Conservation (phyloP, 148 eudicot genomes). For the Rhododendron ovatum region DNA sequence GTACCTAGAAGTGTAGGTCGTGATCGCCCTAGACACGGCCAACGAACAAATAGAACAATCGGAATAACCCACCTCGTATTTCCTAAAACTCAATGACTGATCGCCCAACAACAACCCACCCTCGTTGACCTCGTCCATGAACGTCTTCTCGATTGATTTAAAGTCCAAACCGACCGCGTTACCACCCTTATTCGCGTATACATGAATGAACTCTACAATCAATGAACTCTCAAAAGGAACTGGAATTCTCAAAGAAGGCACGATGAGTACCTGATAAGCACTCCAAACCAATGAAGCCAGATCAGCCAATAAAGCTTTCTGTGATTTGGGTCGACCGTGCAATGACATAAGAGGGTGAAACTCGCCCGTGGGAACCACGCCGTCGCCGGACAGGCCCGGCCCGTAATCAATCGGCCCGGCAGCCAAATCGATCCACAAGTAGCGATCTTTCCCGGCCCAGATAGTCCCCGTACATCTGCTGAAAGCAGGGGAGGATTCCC, state of each 20-base stretch:
- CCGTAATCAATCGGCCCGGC: slow-evolving; percentile 97
- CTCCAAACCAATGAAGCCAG: slow-evolving; percentile 79
- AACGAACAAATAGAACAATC: slow-evolving; percentile 80
- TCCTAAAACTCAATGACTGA: slow-evolving; percentile 68
- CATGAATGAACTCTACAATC: slow-evolving; percentile 71
- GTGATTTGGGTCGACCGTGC: slow-evolving; percentile 63
- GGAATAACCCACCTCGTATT: slow-evolving; percentile 50
- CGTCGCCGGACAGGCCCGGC: slow-evolving; percentile 87
- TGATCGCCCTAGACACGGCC: slow-evolving; percentile 63
- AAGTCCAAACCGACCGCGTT: slow-evolving; percentile 57
- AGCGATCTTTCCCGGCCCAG: slow-evolving; percentile 64
- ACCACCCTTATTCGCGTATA: slow-evolving; percentile 30
- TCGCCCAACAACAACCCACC: slow-evolving; percentile 66
- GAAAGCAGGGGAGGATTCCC: slow-evolving; percentile 51
- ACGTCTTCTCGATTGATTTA: slow-evolving; percentile 57
- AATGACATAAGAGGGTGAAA: slow-evolving; percentile 70
- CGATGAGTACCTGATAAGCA: slow-evolving; percentile 83
- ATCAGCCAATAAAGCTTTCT: slow-evolving; percentile 68
- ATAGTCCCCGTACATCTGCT: slow-evolving; percentile 64
- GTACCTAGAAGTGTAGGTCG: slow-evolving; percentile 85
- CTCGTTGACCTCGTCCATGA: slow-evolving; percentile 54
- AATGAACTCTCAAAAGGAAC: slow-evolving; percentile 69
- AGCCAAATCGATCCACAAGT: slow-evolving; percentile 78
- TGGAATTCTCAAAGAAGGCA: slow-evolving; percentile 84
- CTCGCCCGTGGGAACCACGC: slow-evolving; percentile 73